Evolutionary conservation across 2,329 filamentous ascomycete species (phyloP), one percentile per base, ranked within the genome.

Genomic region (Xylariaceae sp.): DNA sequence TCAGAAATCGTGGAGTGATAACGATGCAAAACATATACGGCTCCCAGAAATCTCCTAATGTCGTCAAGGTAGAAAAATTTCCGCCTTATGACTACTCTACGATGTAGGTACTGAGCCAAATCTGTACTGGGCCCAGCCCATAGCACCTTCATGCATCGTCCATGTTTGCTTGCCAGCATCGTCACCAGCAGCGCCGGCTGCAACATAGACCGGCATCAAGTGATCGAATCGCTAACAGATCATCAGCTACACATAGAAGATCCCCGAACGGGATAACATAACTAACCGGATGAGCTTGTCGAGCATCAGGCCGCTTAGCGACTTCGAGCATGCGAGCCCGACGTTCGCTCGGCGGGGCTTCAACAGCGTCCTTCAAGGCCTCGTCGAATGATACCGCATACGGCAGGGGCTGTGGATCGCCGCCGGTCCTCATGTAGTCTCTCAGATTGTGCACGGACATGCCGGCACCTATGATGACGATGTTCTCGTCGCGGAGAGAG

Each of bases 371-470:
- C 64, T 86, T 85, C 43, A 93, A 75, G 1, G 87, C 84, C 44
- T 85, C 79, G 60, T 93, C 84, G 64, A 91, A 92, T 49, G 79
- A 82, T 37, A 79, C 76, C 1, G 81, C 73, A 65, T 88, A 88
- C 10, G 84, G 81, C 64, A 85, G 59, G 0, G 82, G 80, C 9
- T 59, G 53, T 10, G 75, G 71, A 44, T 77, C 71, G 7, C 76
- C 77, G 62, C 77, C 75, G 14, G 74, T 70, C 64, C 77, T 75
- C 18, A 73, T 74, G 63, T 84, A 48, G 60, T 89, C 83, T 1
- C 82, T 77, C 37, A 89, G 74, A 63, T 90, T 90, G 65, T 90
- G 88, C 20, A 89, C 89, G 0, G 88, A 87, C 88, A 91, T 91
- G 10, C 89, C 89, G 0, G 87, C 88, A 20, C 83, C 83, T 44